Evolutionary conservation across 768 basidiomycete species (phyloP).

Genomic region (Pleurotus salmoneostramineus): DNA sequence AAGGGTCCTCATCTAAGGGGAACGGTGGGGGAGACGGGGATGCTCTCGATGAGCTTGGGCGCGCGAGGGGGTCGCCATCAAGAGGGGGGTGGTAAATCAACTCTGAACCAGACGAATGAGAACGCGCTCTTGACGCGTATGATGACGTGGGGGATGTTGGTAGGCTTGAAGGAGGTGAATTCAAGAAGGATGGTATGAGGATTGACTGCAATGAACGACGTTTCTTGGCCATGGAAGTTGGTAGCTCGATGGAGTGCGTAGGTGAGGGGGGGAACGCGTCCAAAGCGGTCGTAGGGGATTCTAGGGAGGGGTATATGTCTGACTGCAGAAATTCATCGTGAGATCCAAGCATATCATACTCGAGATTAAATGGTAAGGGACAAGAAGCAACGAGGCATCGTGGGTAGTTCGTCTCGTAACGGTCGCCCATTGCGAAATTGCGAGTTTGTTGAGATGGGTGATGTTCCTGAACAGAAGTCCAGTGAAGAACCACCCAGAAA

Average conservation of each 20-base stretch:
- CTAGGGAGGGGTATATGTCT: background rate
- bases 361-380: background rate
- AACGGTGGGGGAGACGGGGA: conserved; percentile 38
- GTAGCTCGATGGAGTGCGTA: background rate
- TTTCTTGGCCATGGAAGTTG: conserved; percentile 38
- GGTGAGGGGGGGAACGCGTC: background rate
- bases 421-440: background rate
- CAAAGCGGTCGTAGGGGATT: background rate
- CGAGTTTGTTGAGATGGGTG: conserved; percentile 3
- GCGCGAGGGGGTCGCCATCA: conserved; percentile 13
- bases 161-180: conserved; percentile 19
- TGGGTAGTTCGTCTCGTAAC: conserved; percentile 6
- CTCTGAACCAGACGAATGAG: conserved; percentile 1
- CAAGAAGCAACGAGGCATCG: background rate
- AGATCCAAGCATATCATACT: background rate
- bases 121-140: conserved; percentile 12
- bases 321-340: conserved; percentile 1
- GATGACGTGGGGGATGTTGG: conserved; percentile 21
- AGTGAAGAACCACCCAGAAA: too few species aligned
- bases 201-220: conserved; percentile 53
- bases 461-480: background rate
- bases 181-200: conserved; percentile 44
- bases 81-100: conserved; percentile 9
- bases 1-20: conserved; percentile 71
- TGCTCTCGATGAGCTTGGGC: conserved; percentile 13